Base-by-base conservation (phyloP, 768 basidiomycete genomes). In the Chalciporus pseudorubinellus region DNA sequence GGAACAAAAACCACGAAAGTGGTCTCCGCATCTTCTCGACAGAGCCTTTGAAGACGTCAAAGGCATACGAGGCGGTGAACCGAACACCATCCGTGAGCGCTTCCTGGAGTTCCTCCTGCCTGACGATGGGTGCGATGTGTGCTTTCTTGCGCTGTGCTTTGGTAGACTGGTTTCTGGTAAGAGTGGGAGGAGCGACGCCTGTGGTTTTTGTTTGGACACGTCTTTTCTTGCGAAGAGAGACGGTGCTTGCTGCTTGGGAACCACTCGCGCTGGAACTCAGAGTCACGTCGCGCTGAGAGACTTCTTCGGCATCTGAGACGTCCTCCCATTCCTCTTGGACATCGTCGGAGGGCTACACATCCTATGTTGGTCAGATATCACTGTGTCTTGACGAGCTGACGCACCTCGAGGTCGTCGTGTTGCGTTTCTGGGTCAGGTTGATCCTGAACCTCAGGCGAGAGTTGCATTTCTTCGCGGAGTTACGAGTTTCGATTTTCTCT, bases 1-100 rank as follows among this genome's bases (percentile, higher is more conserved):
- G 26, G 53, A 77, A 77, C 20, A 85, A 57, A 31, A 84, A 58
- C 52, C 84, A 46, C 6, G 77, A 75, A 13, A 90, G 72, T 2
- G 87, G 87, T 48, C 60, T 71, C 36, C 79, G 77, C 51, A 88
- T 72, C 26, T 81, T 72, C 16, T 69, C 62, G 38, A 87, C 57
- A 0, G 81, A 76, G 18, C 66, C 71, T 38, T 62, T 63, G 50
- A 83, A 22, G 31, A 89, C 65, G 58, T 81, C 79, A 20, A 79
- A 59, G 18, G 68, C 22, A 61, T 84, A 88, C 7, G 50, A 50
- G 10, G 69, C 44, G 3, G 70, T 62, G 39, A 58, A 69, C 46
- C 53, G 65, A 34, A 50, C 63, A 14, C 69, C 60, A 6, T 59
- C 48, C 3, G 60, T 48, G 13, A 64, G 26, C 1, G 57, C 58